Percentiles rank a stretch among this genome's conserved stretches.
These are phyloP conservation scores for Leccinum subrobustum DNA, from an alignment of 1,284 basidiomycete genomes.

Conservation along the genomic window DNA sequence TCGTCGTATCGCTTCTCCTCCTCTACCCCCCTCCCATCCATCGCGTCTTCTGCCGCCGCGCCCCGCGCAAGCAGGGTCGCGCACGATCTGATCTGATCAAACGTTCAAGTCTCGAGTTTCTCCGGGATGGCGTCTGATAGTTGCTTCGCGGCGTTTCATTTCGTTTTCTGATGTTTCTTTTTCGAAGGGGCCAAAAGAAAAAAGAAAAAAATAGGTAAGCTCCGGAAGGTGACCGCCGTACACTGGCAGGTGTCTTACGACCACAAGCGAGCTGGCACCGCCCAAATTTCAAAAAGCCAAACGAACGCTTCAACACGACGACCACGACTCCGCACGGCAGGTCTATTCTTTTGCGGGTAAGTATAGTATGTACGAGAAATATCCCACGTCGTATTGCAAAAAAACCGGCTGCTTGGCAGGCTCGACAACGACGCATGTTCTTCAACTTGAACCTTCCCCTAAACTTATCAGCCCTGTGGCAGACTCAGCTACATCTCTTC, in stretches of 20 bases:
- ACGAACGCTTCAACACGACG: not conserved
- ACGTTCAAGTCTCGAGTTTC: constrained; percentile 20
- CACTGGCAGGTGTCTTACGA: not conserved
- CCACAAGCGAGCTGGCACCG: not conserved
- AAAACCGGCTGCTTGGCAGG: not conserved
- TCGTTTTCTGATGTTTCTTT: not conserved
- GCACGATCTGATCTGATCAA: too few relatives aligned
- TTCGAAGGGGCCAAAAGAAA: not conserved
- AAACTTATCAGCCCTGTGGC: not conserved
- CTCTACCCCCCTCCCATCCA: too few relatives aligned
- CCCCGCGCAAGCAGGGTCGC: too few relatives aligned
- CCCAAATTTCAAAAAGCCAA: not conserved
- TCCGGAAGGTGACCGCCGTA: not conserved
- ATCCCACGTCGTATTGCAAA: not conserved
- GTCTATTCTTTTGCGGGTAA: not conserved
- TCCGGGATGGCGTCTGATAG: constrained; percentile 4
- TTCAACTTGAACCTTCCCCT: not conserved
- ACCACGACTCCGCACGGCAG: too few relatives aligned
- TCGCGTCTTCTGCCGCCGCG: too few relatives aligned
- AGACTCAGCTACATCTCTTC: not conserved
- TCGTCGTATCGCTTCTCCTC: too few relatives aligned
- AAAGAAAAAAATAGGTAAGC: not conserved
- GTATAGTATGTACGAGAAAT: not conserved
- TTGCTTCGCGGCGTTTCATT: constrained; percentile 14
- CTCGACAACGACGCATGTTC: not conserved